phyloP scores from a whole-genome alignment of 495 filamentous ascomycete genomes.

The Rusavskia elegans region DNA sequence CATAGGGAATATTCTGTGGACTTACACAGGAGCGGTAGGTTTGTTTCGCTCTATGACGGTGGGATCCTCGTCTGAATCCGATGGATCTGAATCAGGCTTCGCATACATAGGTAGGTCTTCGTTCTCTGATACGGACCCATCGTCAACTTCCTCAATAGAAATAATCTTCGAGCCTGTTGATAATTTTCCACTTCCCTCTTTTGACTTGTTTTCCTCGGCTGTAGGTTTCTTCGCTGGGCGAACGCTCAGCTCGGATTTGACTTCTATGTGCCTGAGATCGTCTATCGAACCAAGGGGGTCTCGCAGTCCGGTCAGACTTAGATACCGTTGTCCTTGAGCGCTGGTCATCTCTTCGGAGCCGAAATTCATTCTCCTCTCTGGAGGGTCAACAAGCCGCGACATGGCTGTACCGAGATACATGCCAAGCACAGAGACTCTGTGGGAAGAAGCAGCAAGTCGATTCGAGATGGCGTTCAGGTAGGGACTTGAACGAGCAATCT shows the following conservation, averaged over 20 bases:
- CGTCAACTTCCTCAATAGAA: conserved; percentile 52
- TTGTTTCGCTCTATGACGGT: conserved; percentile 71
- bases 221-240: neutral
- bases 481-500: conserved; percentile 49
- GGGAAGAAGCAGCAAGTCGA: conserved; percentile 60
- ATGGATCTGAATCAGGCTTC: conserved; percentile 83
- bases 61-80: conserved; percentile 85
- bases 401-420: conserved; percentile 78
- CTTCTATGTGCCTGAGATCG: conserved; percentile 19
- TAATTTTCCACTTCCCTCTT: conserved; percentile 9
- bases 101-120: conserved; percentile 68
- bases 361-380: conserved; percentile 61
- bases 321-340: conserved; percentile 64
- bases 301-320: conserved; percentile 40
- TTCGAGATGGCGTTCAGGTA: conserved; percentile 77
- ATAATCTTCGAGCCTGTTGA: conserved; percentile 34
- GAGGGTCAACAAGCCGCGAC: conserved; percentile 64
- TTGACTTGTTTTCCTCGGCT: neutral
- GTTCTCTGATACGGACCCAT: conserved; percentile 37
- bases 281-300: conserved; percentile 50
- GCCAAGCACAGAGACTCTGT: conserved; percentile 63
- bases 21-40: conserved; percentile 66
- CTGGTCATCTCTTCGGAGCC: conserved; percentile 63
- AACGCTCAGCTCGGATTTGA: neutral
- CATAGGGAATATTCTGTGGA: conserved; percentile 5